phyloP scores from a whole-genome alignment of 495 filamentous ascomycete species.

The Penicillium samsonianum region DNA sequence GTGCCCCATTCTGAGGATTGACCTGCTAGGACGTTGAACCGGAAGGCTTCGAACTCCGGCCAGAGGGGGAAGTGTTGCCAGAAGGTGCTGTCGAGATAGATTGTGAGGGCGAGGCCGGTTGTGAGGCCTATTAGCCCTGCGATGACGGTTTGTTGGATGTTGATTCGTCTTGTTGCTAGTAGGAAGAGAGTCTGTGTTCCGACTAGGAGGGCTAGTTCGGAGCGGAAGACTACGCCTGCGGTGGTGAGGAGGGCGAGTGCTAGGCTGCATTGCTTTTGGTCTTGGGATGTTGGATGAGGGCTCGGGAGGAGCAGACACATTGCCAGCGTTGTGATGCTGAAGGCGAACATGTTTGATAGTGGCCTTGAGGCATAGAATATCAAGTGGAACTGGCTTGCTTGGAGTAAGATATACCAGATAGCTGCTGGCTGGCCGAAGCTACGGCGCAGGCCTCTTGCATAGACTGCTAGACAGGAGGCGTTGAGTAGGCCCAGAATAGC shows the following conservation, averaged over 20 bases:
- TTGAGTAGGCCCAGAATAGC: constrained; percentile 79
- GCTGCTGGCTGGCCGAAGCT: constrained; percentile 71
- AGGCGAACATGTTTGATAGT: constrained; percentile 96
- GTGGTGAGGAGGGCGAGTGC: constrained; percentile 76
- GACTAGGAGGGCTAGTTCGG: constrained; percentile 85
- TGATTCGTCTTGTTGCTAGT: constrained; percentile 55
- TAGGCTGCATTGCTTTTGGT: constrained; percentile 46
- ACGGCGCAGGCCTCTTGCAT: constrained; percentile 60
- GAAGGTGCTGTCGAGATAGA: constrained; percentile 72
- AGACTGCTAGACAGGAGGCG: constrained; percentile 63
- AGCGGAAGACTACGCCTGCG: constrained; percentile 84
- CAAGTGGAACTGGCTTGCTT: constrained; percentile 87
- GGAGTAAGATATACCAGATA: constrained; percentile 81
- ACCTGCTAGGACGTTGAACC: constrained; percentile 76
- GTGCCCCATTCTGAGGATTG: constrained; percentile 85
- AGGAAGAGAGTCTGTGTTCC: constrained; percentile 48
- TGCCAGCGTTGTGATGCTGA: constrained; percentile 74
- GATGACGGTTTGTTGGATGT: constrained; percentile 59
- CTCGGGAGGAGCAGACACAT: constrained; percentile 68
- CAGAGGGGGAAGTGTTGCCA: constrained; percentile 81
- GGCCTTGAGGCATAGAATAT: constrained; percentile 92
- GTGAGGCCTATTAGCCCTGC: constrained; percentile 68
- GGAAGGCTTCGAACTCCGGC: constrained; percentile 89
- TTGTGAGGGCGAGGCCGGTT: constrained; percentile 59
- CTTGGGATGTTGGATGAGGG: constrained; percentile 31